Conservation (phyloP, 2,329 filamentous ascomycete genomes). For the Colletotrichum lini region DNA sequence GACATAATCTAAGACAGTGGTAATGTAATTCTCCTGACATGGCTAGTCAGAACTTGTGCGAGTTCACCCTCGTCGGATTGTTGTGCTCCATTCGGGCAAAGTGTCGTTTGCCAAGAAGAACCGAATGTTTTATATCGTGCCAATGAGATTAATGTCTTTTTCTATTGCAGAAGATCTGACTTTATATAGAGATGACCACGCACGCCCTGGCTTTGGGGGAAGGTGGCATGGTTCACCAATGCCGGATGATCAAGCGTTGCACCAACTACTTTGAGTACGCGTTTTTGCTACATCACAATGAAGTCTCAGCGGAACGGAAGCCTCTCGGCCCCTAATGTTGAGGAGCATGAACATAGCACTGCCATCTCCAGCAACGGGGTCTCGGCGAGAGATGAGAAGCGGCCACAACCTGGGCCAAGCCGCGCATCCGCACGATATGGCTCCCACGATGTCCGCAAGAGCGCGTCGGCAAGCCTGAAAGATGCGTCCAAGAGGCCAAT, state of each 20-base stretch:
- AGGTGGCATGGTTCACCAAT: too few relatives aligned
- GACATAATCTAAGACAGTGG: conserved; percentile 36
- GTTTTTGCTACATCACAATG: conserved; percentile 1
- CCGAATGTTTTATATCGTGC: neutral
- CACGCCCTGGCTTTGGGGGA: neutral
- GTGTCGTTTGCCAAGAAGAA: neutral
- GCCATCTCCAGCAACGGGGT: neutral
- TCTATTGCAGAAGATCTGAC: too few relatives aligned
- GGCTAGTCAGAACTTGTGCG: neutral
- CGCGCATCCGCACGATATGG: conserved; percentile 26
- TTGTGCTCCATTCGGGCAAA: neutral
- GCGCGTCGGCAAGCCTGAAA: conserved; percentile 50
- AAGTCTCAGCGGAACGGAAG: conserved; percentile 26
- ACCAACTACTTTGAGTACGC: neutral
- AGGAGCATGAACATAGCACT: conserved; percentile 12
- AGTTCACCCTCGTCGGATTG: neutral
- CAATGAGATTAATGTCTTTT: too few relatives aligned
- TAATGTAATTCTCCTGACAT: too few relatives aligned
- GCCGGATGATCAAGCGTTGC: too few relatives aligned
- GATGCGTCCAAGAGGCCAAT: conserved; percentile 72
- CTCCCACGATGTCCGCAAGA: conserved; percentile 30
- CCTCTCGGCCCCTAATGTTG: conserved; percentile 4
- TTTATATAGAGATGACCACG: neutral
- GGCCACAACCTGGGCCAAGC: conserved; percentile 2
- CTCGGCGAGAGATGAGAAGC: neutral